Base-by-base conservation (phyloP, 352 stramenopile species). In the Pythium diclinum region DNA sequence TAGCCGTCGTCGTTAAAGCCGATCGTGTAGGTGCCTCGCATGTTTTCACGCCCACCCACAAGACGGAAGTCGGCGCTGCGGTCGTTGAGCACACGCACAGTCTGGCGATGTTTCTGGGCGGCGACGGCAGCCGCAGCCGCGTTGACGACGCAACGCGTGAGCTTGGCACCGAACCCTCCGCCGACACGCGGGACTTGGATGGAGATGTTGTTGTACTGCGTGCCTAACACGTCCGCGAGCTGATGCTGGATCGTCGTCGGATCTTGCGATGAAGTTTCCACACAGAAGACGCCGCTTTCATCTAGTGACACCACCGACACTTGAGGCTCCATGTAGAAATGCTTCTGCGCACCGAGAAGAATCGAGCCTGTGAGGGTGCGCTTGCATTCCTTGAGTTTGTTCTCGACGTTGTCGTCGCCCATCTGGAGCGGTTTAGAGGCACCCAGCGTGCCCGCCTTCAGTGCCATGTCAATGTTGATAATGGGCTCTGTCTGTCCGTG, bases 281-380 rank as follows among this genome's bases (percentile, higher is more conserved):
- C 59, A 5, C 59, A 13, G 32, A 82, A 63, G 0, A 72, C 60
- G 16, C 61, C 67, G 19, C 69, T 74, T 63, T 84, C 75, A 16
- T 64, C 25, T 2, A 68, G 28, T 17, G 61, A 72, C 32, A 63
- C 60, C n/a, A 78, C 51, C 33, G 71, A 72, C 16, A 70, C 56
- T 62, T 87, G 78, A 14, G 78, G 73, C 57, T 87, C 78, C 73
- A 87, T 80, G 69, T 87, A 83, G 49, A 87, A 84, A 63, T 87
- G 78, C 54, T 76, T 77, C 56, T 86, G 77, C 1, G 69, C 67
- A 2, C 67, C 75, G 9, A 79, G 68, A 11, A 64, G 36, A n/a
- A 86, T 33, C 11, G 34, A 30, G 1, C 75, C 72, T 13, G 19
- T 61, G 14, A 77, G 48, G 9, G 40, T 58, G 25, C 63, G 38